phyloP scores from a whole-genome alignment of 2,329 filamentous ascomycete species.

The Colletotrichum gigasporum region DNA sequence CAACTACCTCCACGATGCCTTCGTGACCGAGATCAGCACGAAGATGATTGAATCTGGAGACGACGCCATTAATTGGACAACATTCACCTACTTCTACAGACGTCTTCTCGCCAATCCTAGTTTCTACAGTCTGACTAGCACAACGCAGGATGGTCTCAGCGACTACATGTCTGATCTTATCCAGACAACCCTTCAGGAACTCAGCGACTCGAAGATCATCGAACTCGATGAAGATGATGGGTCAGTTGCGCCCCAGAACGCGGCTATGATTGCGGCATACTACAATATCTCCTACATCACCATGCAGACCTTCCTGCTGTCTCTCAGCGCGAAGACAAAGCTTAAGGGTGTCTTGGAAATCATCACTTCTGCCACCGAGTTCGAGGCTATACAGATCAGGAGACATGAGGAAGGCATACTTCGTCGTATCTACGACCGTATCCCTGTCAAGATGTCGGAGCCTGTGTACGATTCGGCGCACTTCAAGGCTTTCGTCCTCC shows the following conservation, averaged over 20 bases:
- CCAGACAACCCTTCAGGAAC: conserved; percentile 89
- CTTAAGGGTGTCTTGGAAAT: conserved; percentile 98
- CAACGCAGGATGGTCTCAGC: conserved; percentile 92
- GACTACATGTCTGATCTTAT: conserved; percentile 94
- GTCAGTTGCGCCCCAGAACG: conserved; percentile 87
- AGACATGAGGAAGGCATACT: conserved; percentile 90
- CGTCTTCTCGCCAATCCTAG: conserved; percentile 94
- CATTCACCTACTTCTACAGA: conserved; percentile 98
- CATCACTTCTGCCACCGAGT: conserved; percentile 95
- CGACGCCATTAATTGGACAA: conserved; percentile 98
- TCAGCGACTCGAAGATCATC: conserved; percentile 93
- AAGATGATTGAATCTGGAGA: conserved; percentile 96
- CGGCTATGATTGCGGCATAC: conserved; percentile 97
- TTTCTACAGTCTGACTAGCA: conserved; percentile 91
- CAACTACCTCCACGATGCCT: conserved; percentile 91
- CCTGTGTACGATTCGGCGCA: conserved; percentile 91
- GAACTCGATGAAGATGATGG: conserved; percentile 96
- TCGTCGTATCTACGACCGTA: conserved; percentile 90
- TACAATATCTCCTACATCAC: conserved; percentile 99
- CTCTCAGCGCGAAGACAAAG: conserved; percentile 87
- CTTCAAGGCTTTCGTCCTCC: conserved; percentile 97
- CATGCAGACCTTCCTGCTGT: conserved; percentile 98
- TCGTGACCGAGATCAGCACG: conserved; percentile 96
- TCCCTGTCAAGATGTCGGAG: conserved; percentile 94
- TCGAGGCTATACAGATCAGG: conserved; percentile 93